phyloP scores from a whole-genome alignment of 768 basidiomycete genomes.

The Suillus spraguei region DNA sequence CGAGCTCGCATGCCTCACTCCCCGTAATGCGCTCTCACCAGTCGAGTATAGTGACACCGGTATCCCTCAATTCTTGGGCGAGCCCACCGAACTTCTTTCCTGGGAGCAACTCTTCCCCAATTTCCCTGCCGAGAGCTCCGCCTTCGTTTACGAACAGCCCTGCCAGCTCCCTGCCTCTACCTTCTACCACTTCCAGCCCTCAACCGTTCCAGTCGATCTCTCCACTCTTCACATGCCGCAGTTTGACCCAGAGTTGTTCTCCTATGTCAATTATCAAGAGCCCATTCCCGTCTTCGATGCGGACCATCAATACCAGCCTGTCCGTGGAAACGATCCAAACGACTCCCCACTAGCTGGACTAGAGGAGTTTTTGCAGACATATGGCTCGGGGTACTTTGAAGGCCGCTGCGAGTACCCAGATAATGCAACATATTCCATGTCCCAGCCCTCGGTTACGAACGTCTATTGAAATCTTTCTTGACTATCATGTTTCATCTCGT shows the following conservation, averaged over 20 bases:
- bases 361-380: not conserved
- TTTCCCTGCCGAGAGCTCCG: not conserved
- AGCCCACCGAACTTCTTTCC: not conserved
- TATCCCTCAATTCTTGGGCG: not conserved
- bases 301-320: not conserved
- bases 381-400: not conserved
- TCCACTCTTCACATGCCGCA: not conserved
- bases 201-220: not conserved
- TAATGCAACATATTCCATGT: not conserved
- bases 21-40: not conserved
- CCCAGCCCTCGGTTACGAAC: not conserved
- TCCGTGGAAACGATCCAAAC: not conserved
- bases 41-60: not conserved
- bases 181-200: not conserved
- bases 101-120: constrained; percentile 10
- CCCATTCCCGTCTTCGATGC: not conserved
- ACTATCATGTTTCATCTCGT: not conserved
- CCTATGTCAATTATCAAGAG: not conserved
- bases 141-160: not conserved
- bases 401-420: not conserved
- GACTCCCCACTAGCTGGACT: not conserved
- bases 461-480: not conserved
- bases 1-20: not conserved
- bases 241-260: not conserved
- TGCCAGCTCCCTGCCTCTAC: not conserved